A percentile compares a stretch with the other conserved stretches of the same genome.
phyloP scores from a whole-genome alignment of 1,284 basidiomycete species.

The Bondarzewia mesenterica region DNA sequence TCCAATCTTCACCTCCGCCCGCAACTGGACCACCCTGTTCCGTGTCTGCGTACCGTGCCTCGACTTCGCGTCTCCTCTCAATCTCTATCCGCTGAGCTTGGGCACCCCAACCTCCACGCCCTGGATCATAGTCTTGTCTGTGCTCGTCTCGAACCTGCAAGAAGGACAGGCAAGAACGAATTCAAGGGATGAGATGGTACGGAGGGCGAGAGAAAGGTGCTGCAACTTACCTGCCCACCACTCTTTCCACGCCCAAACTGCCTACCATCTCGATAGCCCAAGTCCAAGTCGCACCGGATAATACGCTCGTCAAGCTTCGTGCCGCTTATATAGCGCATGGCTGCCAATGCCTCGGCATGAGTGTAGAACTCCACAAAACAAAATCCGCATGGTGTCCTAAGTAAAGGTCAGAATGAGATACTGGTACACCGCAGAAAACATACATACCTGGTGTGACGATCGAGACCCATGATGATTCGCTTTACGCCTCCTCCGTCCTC shows the following conservation, averaged over 20 bases:
- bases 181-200: not conserved
- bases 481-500: slow-evolving; percentile 95
- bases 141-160: slow-evolving; percentile 85
- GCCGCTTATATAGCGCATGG: slow-evolving; percentile 90
- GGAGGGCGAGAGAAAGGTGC: slow-evolving; percentile 7
- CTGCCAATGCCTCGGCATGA: slow-evolving; percentile 88
- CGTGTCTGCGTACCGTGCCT: slow-evolving; percentile 86
- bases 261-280: slow-evolving; percentile 95
- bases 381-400: slow-evolving; percentile 95
- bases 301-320: slow-evolving; percentile 99
- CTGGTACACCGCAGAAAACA: not conserved
- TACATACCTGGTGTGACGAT: slow-evolving; percentile 82
- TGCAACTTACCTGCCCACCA: slow-evolving; percentile 78
- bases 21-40: slow-evolving; percentile 77
- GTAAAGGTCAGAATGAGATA: slow-evolving; percentile 1
- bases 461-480: slow-evolving; percentile 98
- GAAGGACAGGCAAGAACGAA: not conserved
- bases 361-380: slow-evolving; percentile 99
- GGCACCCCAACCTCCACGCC: slow-evolving; percentile 94
- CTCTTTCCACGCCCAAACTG: slow-evolving; percentile 97
- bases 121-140: slow-evolving; percentile 93
- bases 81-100: slow-evolving; percentile 74
- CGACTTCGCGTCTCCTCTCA: slow-evolving; percentile 75
- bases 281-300: slow-evolving; percentile 95
- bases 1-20: slow-evolving; percentile 81